Evolutionary conservation across 331 rosid species (phyloP), one percentile per base, ranked within the genome.

Genomic region (Spiraea crenata): DNA sequence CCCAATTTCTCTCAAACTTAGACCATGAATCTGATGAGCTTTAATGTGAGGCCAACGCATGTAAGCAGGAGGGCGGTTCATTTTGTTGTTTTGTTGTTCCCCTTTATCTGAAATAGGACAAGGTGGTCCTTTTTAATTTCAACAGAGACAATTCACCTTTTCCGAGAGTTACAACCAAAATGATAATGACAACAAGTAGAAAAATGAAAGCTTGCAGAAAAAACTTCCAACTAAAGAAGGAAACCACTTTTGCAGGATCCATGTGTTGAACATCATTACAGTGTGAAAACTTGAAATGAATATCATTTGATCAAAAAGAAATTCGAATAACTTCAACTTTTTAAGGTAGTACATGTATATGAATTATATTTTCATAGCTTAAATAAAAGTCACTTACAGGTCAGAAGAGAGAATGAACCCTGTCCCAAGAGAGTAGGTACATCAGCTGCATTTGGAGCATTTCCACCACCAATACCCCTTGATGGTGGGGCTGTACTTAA

Each of bases 41-140:
- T 88, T 91, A 85, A 89, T 84, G 79, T 95, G 99, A 85, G 99
- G 99, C 99, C 99, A 95, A 55, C 96, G 99, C 93, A 95, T 82
- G 73, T 89, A 74, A 72, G 93, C 44, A 67, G 92, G 86, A 57
- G 96, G 96, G 9, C 59, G 74, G 69, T 79, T 86, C 51, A 77
- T 80, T 72, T 82, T 81, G 58, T 79, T 71, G 74, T 58, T 72
- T 65, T 72, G 75, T 74, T 89, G 83, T 70, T 83, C 88, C 78
- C 65, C 79, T 60, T 89, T 90, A 85, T 71, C 99, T 95, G 83
- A 48, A 75, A 81, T 34, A 37, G 65, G 63, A 54, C 67, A 74
- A 77, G 40, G 64, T 31, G 42, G 70, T 31, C 72, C 62, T 49
- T 66, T 16, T 66, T 44, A 56, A 39, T 76, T 34, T 69, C 64